Evolutionary conservation across 768 basidiomycete species (phyloP).

Genomic region (Ramaria rubella): DNA sequence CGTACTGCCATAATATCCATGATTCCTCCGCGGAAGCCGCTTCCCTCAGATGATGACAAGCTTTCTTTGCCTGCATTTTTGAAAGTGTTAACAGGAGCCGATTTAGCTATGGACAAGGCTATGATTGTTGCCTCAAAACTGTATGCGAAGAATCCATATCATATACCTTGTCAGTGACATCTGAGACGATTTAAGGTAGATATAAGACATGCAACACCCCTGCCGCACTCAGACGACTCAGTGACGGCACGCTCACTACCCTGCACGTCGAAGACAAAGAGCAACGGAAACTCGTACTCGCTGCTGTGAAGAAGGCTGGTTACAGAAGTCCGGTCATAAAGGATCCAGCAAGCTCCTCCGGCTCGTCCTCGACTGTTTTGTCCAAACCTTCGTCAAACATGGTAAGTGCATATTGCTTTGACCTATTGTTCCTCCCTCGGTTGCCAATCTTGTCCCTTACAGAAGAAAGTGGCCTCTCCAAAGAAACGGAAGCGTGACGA

Average conservation of each 20-base stretch:
- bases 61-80: conserved; percentile 61
- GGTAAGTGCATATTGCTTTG: background rate
- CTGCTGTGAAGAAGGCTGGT: conserved; percentile 60
- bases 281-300: conserved; percentile 50
- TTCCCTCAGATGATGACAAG: conserved; percentile 36
- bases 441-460: background rate
- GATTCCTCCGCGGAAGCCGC: conserved; percentile 30
- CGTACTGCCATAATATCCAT: background rate
- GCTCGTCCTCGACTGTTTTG: background rate
- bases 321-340: conserved; percentile 28
- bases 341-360: conserved; percentile 8
- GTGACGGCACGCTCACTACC: conserved; percentile 49
- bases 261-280: conserved; percentile 61
- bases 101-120: conserved; percentile 55
- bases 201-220: conserved; percentile 68
- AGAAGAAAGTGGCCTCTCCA: conserved; percentile 2
- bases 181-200: conserved; percentile 31
- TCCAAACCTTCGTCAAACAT: background rate
- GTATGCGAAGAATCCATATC: conserved; percentile 31
- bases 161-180: background rate
- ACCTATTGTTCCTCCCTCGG: background rate
- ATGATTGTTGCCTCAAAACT: conserved; percentile 67
- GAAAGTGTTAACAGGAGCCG: conserved; percentile 53
- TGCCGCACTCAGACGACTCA: conserved; percentile 47
- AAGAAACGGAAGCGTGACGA: conserved; percentile 49